Percentiles rank a stretch among this genome's conserved stretches.
Conservation (phyloP, 805 yeast genomes). For the Debaryomyces castellii region DNA sequence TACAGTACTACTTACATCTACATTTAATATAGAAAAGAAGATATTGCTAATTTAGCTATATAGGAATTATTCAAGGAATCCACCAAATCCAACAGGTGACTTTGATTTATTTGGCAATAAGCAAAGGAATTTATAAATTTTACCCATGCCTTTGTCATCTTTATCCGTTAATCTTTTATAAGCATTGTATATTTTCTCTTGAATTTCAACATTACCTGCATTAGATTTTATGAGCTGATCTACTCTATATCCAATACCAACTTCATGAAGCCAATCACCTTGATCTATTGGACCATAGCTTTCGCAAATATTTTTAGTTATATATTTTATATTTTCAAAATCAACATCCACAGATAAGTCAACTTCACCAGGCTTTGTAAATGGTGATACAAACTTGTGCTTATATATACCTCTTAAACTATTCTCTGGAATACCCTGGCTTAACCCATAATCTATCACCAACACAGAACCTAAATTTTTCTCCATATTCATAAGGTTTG, state of each 20-base stretch:
- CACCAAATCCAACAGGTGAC: conserved; percentile 56
- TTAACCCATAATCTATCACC: conserved; percentile 77
- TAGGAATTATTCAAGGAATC: conserved; percentile 3
- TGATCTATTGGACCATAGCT: conserved; percentile 66
- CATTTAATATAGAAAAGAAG: no score
- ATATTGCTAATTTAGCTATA: no score
- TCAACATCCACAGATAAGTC: conserved; percentile 86
- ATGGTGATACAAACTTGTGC: conserved; percentile 75
- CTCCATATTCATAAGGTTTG: conserved; percentile 42
- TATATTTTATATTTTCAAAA: conserved; percentile 52
- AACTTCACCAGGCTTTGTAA: conserved; percentile 72
- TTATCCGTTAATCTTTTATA: conserved; percentile 65
- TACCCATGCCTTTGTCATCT: conserved; percentile 69
- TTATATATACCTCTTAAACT: conserved; percentile 70
- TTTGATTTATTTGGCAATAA: conserved; percentile 47
- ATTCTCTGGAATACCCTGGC: conserved; percentile 61
- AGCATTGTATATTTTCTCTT: conserved; percentile 52
- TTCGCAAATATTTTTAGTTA: conserved; percentile 10
- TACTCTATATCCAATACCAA: conserved; percentile 74
- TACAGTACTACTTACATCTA: no score
- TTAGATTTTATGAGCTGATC: conserved; percentile 53
- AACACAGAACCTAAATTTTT: conserved; percentile 60
- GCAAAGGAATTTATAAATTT: conserved; percentile 69
- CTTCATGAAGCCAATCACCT: conserved; percentile 72
- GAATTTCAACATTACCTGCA: conserved; percentile 39